A percentile compares a stretch with the other conserved stretches of the same genome.
These are phyloP conservation scores for Polygonum aviculare DNA, from an alignment of 148 eudicot genomes.

Conservation along the genomic window DNA sequence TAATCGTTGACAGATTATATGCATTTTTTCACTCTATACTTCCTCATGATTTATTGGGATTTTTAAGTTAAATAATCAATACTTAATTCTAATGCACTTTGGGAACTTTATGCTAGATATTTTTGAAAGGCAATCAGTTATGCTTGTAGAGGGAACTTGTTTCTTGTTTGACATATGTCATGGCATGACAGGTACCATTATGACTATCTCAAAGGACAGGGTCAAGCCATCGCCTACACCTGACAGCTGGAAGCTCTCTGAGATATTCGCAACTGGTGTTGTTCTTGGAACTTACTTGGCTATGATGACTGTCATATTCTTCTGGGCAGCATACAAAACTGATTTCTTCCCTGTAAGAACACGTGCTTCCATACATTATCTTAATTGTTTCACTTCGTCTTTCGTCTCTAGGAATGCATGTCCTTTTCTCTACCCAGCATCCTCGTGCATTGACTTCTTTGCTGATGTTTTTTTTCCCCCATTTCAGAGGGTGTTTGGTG, in stretches of 20 bases:
- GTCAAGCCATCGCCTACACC: slow-evolving; percentile 98
- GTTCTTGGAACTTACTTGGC: slow-evolving; percentile 93
- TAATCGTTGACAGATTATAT: neutral
- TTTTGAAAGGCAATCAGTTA: neutral
- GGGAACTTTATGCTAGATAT: neutral
- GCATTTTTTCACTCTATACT: neutral
- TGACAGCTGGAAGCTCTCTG: slow-evolving; percentile 96
- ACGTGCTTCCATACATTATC: neutral
- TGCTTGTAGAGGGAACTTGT: neutral
- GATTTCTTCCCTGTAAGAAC: slow-evolving; percentile 79
- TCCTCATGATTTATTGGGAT: neutral
- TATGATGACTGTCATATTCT: slow-evolving; percentile 97
- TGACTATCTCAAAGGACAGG: slow-evolving; percentile 98
- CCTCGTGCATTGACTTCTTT: neutral
- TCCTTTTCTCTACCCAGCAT: neutral
- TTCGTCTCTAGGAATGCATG: neutral
- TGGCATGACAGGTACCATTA: slow-evolving; percentile 68
- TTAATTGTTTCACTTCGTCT: neutral
- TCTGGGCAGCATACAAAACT: slow-evolving; percentile 97
- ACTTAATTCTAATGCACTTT: neutral
- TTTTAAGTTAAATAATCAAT: neutral
- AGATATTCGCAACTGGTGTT: slow-evolving; percentile 85
- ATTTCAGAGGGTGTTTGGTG: slow-evolving; percentile 73
- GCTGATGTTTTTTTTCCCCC: neutral
- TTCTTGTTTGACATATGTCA: slow-evolving; percentile 5